A percentile compares a stretch with the other conserved stretches of the same genome.
phyloP scores from a whole-genome alignment of 176 grass and related monocot species.

The Oryza officinalis region DNA sequence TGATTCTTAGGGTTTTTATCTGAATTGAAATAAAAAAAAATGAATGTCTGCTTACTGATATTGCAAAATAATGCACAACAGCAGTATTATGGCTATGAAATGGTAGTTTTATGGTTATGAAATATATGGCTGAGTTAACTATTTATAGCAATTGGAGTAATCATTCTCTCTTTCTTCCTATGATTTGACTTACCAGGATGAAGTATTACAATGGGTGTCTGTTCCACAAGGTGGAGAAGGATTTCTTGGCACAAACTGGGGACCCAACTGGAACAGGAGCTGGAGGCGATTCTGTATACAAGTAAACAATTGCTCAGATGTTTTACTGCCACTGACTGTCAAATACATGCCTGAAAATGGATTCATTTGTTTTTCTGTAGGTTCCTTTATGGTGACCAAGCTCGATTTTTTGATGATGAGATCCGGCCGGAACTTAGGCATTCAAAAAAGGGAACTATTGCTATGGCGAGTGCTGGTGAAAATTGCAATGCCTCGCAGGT shows the following conservation, averaged over 20 bases:
- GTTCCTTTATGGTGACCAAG: conserved; percentile 91
- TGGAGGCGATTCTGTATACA: conserved; percentile 85
- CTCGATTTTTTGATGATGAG: conserved; percentile 87
- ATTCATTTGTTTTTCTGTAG: conserved; percentile 45
- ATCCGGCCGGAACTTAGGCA: conserved; percentile 82
- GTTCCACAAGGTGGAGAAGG: conserved; percentile 96
- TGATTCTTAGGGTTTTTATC: neutral
- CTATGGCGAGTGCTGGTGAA: conserved; percentile 94
- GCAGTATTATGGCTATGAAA: neutral
- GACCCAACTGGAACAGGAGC: conserved; percentile 82
- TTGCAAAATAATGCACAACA: neutral
- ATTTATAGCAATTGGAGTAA: neutral
- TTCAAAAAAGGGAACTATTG: conserved; percentile 77
- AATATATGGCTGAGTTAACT: neutral
- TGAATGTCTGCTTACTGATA: neutral
- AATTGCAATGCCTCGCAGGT: conserved; percentile 97
- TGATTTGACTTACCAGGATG: conserved; percentile 53
- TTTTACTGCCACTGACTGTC: neutral
- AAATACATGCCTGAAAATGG: conserved; percentile 29
- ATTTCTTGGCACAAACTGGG: conserved; percentile 93
- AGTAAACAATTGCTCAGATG: conserved; percentile 48
- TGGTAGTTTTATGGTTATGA: neutral
- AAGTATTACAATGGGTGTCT: conserved; percentile 97
- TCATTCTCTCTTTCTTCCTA: conserved; percentile 10
- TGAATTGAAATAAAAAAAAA: neutral